Evolutionary conservation across 2,329 filamentous ascomycete species (phyloP), one percentile per base, ranked within the genome.

Genomic region (Diaporthe amygdali): DNA sequence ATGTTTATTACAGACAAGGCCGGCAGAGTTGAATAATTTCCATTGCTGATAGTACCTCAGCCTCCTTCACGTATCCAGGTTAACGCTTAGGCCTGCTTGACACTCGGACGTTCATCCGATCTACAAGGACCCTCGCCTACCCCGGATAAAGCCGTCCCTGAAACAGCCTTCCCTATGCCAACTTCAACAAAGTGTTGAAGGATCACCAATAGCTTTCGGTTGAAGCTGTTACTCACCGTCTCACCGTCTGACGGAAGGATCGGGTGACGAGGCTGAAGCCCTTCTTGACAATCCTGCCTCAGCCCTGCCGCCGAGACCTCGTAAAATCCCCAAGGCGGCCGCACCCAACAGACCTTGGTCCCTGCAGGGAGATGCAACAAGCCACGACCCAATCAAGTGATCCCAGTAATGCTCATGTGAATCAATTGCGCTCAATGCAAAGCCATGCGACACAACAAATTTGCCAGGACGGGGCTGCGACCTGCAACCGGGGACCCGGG

Each of bases 21-120:
- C 30, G 41, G 5, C 20, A 34, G 25, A n/a, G 20, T 20, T 17
- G n/a, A 27, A 30, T 63, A 20, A 22, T 41, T 27, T 47, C 59
- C n/a, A 25, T 63, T 3, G 27, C 39, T 22, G 10, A 14, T n/a
- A 34, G 20, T 20, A 41, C 41, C 20, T 12, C 27, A 30, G 22
- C 20, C 59, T 63, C 12, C 27, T n/a, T 14, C 10, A 32, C 8
- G 37, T 39, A 39, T 39, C 10, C 10, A 39, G 37, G 10, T 14
- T 47, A 41, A 41, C 22, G 41, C 30, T 47, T 6, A 63, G 39
- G 39, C 56, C 39, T 32, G 10, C 5, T 34, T 41, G 41, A 47
- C 41, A 34, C 59, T 63, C 59, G 12, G 59, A 47, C 41, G 59
- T 63, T 63, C 41, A 63, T 63, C 59, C 41, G 59, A 47, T 39